These are phyloP conservation scores for Thelonectria olida DNA, from an alignment of 2,329 filamentous ascomycete species.

Conservation along the genomic window DNA sequence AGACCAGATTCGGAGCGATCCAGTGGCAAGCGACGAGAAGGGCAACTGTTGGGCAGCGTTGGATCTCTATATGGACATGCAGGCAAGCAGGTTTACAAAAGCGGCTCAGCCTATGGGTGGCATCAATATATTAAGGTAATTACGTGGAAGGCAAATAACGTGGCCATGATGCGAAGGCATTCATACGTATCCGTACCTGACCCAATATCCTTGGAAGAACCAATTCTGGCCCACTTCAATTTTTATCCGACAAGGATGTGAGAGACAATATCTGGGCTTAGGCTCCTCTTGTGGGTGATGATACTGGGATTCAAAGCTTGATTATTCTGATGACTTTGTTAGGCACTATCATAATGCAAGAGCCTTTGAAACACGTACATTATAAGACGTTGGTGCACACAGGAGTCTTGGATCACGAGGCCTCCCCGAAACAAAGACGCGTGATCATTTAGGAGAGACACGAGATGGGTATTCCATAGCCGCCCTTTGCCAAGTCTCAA, in stretches of 20 bases:
- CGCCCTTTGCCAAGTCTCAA: not conserved
- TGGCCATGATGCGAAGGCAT: slow-evolving; percentile 4
- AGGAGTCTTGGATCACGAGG: too few species aligned
- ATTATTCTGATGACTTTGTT: too few species aligned
- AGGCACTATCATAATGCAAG: too few species aligned
- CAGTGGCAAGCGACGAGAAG: not conserved
- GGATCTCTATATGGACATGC: not conserved
- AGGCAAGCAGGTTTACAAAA: not conserved
- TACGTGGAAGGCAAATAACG: not conserved
- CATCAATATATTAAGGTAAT: too few species aligned
- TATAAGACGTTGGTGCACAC: too few species aligned
- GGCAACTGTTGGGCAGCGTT: slow-evolving; percentile 1
- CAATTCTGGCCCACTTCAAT: slow-evolving; percentile 8
- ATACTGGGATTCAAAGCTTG: slow-evolving; percentile 4
- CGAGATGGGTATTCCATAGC: not conserved
- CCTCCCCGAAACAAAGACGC: too few species aligned
- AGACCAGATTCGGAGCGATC: slow-evolving; percentile 12
- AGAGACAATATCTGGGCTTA: not conserved
- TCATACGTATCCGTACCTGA: not conserved
- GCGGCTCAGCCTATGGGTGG: not conserved
- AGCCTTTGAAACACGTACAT: too few species aligned
- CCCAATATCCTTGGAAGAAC: slow-evolving; percentile 5
- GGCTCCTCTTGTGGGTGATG: not conserved
- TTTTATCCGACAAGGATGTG: not conserved
- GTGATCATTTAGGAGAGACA: too few species aligned